A percentile compares a stretch with the other conserved stretches of the same genome.
These are phyloP conservation scores for Nemania abortiva DNA, from an alignment of 2,329 filamentous ascomycete species.

Conservation along the genomic window DNA sequence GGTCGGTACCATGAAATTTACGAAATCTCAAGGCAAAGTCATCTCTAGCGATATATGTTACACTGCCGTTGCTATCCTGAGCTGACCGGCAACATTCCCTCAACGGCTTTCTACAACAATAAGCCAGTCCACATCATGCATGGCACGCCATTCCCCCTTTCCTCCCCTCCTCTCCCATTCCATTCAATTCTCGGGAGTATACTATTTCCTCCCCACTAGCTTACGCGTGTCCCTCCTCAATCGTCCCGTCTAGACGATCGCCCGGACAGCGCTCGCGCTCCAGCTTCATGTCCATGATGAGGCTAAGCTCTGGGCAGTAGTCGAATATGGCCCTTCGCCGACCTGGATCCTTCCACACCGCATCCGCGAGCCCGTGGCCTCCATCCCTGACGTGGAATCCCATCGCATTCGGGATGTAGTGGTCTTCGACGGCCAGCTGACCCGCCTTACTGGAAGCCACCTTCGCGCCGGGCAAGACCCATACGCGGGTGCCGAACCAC, in stretches of 20 bases:
- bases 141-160: constrained; percentile 6
- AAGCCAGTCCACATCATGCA: constrained; percentile 32
- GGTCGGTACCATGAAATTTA: constrained; percentile 4
- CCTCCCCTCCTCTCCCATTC: not conserved
- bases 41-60: constrained; percentile 16
- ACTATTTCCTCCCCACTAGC: not conserved
- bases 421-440: constrained; percentile 63
- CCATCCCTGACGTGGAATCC: constrained; percentile 65
- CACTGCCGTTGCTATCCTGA: not conserved
- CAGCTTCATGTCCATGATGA: constrained; percentile 69
- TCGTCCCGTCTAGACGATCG: constrained; percentile 47
- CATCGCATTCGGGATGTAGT: constrained; percentile 64
- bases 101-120: constrained; percentile 27
- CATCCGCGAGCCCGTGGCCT: constrained; percentile 56
- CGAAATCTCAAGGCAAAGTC: not conserved
- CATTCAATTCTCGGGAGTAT: constrained; percentile 3
- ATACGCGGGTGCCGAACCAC: constrained; percentile 66
- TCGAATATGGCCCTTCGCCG: constrained; percentile 62
- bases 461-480: constrained; percentile 60
- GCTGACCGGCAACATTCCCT: constrained; percentile 7
- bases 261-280: constrained; percentile 60
- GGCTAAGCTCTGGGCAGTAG: constrained; percentile 68
- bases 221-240: constrained; percentile 7
- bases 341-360: constrained; percentile 60
- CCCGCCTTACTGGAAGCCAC: constrained; percentile 58